Evolutionary conservation across 1,284 basidiomycete species (phyloP).

Genomic region (Rhizoctonia solani): DNA sequence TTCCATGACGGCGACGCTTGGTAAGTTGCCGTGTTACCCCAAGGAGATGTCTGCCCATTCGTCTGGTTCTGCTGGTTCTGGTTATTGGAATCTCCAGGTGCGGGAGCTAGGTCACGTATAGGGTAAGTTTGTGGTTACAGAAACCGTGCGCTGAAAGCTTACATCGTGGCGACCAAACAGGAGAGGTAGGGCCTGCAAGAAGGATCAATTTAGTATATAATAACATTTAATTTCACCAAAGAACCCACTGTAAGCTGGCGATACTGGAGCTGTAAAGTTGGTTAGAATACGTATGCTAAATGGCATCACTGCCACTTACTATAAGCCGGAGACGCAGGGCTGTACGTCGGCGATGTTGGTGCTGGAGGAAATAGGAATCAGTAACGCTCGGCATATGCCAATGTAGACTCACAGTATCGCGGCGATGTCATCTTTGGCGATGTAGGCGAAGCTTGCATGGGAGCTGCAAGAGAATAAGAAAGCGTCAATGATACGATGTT

Average conservation of each 20-base stretch:
- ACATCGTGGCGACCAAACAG: conserved; percentile 67
- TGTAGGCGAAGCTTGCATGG: conserved; percentile 78
- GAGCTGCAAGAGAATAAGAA: conserved; percentile 51
- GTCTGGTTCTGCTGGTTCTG: conserved; percentile 25
- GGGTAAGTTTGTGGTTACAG: neutral
- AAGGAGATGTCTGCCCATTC: conserved; percentile 33
- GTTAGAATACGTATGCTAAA: neutral
- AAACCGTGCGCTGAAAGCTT: neutral
- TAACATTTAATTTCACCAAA: neutral
- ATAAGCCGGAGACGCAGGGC: conserved; percentile 64
- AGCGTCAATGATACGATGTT: conserved; percentile 37
- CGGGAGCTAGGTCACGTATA: conserved; percentile 7
- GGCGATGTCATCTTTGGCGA: conserved; percentile 85
- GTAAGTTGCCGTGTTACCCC: conserved; percentile 28
- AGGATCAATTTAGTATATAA: conserved; percentile 3
- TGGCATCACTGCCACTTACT: conserved; percentile 55
- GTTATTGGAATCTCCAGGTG: conserved; percentile 3
- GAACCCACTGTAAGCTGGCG: conserved; percentile 69
- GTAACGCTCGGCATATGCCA: conserved; percentile 38
- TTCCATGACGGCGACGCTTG: conserved; percentile 37
- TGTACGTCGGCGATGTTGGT: conserved; percentile 80
- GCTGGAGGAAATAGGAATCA: conserved; percentile 74
- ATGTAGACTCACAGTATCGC: conserved; percentile 72
- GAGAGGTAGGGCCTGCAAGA: conserved; percentile 62
- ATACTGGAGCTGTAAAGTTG: conserved; percentile 65